These are phyloP conservation scores for Ciborinia camelliae DNA, from an alignment of 2,329 filamentous ascomycete genomes.

Conservation along the genomic window DNA sequence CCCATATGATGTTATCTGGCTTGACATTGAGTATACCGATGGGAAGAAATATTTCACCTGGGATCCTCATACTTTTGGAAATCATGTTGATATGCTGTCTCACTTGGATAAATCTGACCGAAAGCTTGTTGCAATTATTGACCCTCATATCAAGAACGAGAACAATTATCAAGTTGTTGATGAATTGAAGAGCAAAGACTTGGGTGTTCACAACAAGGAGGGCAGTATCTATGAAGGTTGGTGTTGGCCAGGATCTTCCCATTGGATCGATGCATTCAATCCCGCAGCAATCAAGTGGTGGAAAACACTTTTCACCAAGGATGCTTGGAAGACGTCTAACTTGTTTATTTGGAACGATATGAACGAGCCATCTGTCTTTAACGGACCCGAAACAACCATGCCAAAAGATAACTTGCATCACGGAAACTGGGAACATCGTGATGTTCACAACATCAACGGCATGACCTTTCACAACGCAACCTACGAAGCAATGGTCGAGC, in stretches of 20 bases:
- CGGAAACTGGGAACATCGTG: constrained; percentile 92
- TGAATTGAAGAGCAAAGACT: constrained; percentile 77
- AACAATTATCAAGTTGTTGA: constrained; percentile 73
- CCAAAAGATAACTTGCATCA: constrained; percentile 95
- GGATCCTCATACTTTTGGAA: constrained; percentile 82
- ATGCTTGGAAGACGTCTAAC: constrained; percentile 86
- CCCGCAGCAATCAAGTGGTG: constrained; percentile 91
- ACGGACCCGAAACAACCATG: constrained; percentile 97
- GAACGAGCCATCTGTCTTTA: constrained; percentile 99
- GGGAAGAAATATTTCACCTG: constrained; percentile 98
- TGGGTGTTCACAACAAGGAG: constrained; percentile 88
- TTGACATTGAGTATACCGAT: constrained; percentile 96
- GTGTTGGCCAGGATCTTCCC: constrained; percentile 97
- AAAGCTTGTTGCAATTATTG: constrained; percentile 91
- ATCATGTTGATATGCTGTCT: constrained; percentile 83
- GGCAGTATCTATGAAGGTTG: constrained; percentile 87
- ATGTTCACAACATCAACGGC: constrained; percentile 93
- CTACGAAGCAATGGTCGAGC: constrained; percentile 75
- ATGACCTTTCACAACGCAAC: constrained; percentile 95
- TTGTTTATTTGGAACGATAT: constrained; percentile 99
- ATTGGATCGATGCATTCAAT: constrained; percentile 97
- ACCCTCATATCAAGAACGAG: constrained; percentile 95
- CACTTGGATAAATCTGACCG: constrained; percentile 81
- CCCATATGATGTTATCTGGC: constrained; percentile 98
- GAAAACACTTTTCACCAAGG: constrained; percentile 82